These are phyloP conservation scores for Fusarium sp. DNA, from an alignment of 2,329 filamentous ascomycete genomes.

Conservation along the genomic window DNA sequence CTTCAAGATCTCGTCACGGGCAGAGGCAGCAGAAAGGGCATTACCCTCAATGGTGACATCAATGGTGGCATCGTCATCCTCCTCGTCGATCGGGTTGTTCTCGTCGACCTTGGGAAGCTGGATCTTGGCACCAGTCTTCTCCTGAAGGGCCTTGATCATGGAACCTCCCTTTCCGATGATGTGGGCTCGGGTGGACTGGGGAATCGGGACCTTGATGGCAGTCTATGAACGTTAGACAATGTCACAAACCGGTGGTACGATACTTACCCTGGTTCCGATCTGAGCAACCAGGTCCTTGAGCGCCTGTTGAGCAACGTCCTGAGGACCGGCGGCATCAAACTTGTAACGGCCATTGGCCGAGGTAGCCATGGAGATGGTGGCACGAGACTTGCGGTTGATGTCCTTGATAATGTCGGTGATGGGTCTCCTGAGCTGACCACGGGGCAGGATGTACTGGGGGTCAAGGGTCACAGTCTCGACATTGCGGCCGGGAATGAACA, in stretches of 20 bases:
- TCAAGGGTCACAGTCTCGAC: constrained; percentile 80
- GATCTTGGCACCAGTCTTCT: constrained; percentile 89
- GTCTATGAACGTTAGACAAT: constrained; percentile 50
- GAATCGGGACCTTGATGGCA: constrained; percentile 80
- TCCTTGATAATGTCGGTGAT: constrained; percentile 88
- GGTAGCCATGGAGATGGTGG: constrained; percentile 80
- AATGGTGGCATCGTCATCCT: constrained; percentile 86
- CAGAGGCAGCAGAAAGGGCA: constrained; percentile 85
- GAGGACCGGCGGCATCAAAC: constrained; percentile 87
- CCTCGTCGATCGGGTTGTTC: constrained; percentile 62
- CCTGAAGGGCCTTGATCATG: constrained; percentile 89
- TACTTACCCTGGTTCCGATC: constrained; percentile 82
- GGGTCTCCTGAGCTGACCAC: constrained; percentile 83
- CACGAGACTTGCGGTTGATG: constrained; percentile 91
- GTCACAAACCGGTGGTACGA: background rate
- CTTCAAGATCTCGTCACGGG: constrained; percentile 83
- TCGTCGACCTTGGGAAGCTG: constrained; percentile 87
- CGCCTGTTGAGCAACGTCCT: constrained; percentile 85
- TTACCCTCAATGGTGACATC: constrained; percentile 93
- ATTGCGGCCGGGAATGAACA: constrained; percentile 85
- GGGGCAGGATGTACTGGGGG: constrained; percentile 79
- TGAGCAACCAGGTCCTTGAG: constrained; percentile 90
- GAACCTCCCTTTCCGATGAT: constrained; percentile 94
- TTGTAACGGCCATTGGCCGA: constrained; percentile 78
- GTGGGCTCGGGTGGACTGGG: constrained; percentile 83